Evolutionary conservation across 2,329 filamentous ascomycete species (phyloP).

Genomic region (Cladophialophora psammophila): DNA sequence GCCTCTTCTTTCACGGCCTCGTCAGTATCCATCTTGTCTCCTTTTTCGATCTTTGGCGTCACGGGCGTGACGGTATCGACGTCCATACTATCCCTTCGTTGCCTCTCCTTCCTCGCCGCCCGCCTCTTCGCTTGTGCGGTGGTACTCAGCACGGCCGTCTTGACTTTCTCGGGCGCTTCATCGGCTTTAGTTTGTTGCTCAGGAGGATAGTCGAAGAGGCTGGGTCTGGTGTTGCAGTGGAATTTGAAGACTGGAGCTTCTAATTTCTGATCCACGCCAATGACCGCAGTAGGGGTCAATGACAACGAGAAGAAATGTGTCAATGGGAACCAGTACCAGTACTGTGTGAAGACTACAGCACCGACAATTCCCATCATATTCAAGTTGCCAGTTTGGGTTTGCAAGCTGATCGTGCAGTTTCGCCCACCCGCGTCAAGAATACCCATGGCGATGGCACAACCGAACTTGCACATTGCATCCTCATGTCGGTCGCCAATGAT

Average conservation of each 20-base stretch:
- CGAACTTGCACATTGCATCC: slow-evolving; percentile 99
- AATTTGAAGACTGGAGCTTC: slow-evolving; percentile 95
- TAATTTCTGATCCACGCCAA: slow-evolving; percentile 90
- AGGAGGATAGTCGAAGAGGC: slow-evolving; percentile 96
- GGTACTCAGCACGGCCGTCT: slow-evolving; percentile 93
- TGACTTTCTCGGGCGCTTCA: slow-evolving; percentile 90
- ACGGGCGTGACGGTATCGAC: slow-evolving; percentile 76
- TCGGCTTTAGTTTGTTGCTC: slow-evolving; percentile 95
- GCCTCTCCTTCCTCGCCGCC: slow-evolving; percentile 91
- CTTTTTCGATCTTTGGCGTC: slow-evolving; percentile 68
- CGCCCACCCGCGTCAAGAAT: slow-evolving; percentile 98
- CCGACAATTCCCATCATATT: slow-evolving; percentile 99
- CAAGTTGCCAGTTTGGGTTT: slow-evolving; percentile 96
- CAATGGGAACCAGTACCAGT: slow-evolving; percentile 99
- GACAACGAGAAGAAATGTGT: slow-evolving; percentile 96
- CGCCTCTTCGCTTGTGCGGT: slow-evolving; percentile 96
- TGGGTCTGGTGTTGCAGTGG: slow-evolving; percentile 91
- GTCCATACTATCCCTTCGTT: slow-evolving; percentile 93
- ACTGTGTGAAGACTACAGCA: slow-evolving; percentile 97
- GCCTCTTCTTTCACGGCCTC: slow-evolving; percentile 51
- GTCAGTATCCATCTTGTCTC: slow-evolving; percentile 79
- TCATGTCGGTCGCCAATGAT: slow-evolving; percentile 94
- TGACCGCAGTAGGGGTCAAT: slow-evolving; percentile 96
- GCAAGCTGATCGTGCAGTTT: slow-evolving; percentile 97
- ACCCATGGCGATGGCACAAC: slow-evolving; percentile 88